Evolutionary conservation across 176 grass and related monocot species (phyloP), one percentile per base, ranked within the genome.

Genomic region (Musa schizocarpa): DNA sequence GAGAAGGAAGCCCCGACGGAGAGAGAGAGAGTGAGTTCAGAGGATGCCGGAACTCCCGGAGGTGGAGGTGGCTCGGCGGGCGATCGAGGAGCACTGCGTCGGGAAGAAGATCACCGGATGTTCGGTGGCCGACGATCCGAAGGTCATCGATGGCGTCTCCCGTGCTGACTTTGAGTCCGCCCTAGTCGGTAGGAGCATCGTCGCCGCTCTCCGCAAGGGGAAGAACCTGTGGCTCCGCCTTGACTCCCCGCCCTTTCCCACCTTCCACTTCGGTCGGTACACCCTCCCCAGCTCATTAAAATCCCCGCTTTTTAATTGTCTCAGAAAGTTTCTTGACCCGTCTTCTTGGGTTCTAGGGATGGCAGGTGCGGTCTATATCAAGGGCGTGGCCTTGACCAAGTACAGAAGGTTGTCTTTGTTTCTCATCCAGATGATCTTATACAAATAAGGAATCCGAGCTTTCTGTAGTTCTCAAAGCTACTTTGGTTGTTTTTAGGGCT

Each of bases 221-320:
- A 97, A 97, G 75, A 90, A 89, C 85, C 90, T 97, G 65, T 97
- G 90, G 93, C 79, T 97, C 79, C 79, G 78, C n/a, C 93, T 97
- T 62, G 90, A 97, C 65, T 81, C 66, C 4, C 90, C 90, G 43
- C 93, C 90, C 1, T 93, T 93, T 82, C 90, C 93, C 55, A 86
- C 93, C 77, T 97, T 97, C 83, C 90, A 97, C 73, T 97, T 97
- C 70, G 93, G 93, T 97, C 52, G 67, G 87, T 84, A 34, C 10
- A 43, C 25, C 73, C 0, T 2, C 23, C 71, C 14, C 1, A 29
- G 0, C 34, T 26, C 11, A n/a, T 8, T 0, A 78, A 57, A 75
- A 59, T 80, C 1, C 0, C 1, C 2, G 66, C 57, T 82, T 68
- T 34, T 50, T 34, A 7, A 16, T 52, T 11, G 27, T 9, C 19